phyloP scores from a whole-genome alignment of 2,329 filamentous ascomycete species.

The Cytospora mali region DNA sequence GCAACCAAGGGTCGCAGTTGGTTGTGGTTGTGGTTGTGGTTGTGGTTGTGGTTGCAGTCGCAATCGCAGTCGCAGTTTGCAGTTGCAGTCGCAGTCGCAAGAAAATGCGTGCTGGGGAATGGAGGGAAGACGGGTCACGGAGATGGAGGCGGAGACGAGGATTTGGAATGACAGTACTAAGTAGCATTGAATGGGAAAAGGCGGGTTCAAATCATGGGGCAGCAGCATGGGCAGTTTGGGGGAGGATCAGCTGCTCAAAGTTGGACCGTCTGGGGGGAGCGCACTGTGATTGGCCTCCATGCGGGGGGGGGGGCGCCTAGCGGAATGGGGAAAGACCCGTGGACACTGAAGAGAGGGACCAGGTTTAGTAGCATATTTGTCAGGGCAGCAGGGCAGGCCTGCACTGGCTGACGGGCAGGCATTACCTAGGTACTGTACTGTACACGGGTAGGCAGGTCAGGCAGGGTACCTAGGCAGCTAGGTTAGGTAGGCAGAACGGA shows the following conservation, averaged over 20 bases:
- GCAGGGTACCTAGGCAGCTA: too few relatives aligned
- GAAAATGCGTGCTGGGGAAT: neutral
- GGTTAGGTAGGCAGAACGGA: too few relatives aligned
- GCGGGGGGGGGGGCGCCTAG: conserved; percentile 3
- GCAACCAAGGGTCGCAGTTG: too few relatives aligned
- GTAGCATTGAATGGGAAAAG: neutral
- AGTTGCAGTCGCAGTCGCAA: neutral
- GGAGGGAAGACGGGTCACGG: conserved; percentile 20
- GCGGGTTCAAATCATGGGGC: conserved; percentile 5
- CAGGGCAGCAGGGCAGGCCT: too few relatives aligned
- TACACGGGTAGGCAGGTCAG: too few relatives aligned
- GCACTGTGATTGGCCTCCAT: conserved; percentile 32
- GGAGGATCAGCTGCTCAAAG: conserved; percentile 17
- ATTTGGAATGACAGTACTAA: conserved; percentile 11
- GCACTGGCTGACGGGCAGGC: conserved; percentile 3
- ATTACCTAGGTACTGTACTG: too few relatives aligned
- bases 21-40: too few relatives aligned
- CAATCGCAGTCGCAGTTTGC: neutral
- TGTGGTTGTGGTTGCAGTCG: conserved; percentile 3
- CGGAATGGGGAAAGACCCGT: neutral
- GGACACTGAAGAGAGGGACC: conserved; percentile 6
- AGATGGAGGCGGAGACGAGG: conserved; percentile 13
- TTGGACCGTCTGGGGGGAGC: conserved; percentile 26
- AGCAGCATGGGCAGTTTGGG: too few relatives aligned
- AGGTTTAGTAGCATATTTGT: conserved; percentile 1